Conservation (phyloP, 208 protist genomes). For the Leishmania tarentolae region DNA sequence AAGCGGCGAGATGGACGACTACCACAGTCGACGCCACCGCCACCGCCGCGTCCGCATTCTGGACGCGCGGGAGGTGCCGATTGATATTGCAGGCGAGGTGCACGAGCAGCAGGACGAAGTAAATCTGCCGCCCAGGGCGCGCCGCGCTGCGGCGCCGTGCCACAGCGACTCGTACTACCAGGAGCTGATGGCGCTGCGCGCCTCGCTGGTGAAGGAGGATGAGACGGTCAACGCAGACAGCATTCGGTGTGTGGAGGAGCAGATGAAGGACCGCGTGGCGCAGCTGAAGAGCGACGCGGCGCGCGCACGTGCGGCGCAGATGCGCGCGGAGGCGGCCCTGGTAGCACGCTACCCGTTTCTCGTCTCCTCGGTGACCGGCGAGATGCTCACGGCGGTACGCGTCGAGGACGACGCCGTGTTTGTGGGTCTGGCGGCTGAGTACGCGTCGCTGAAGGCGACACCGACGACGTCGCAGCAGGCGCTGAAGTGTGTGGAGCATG, state of each 20-base stretch:
- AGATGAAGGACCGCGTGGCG: conserved; percentile 42
- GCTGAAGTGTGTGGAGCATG: conserved; percentile 21
- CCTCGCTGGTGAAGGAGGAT: conserved; percentile 36
- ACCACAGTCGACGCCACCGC: conserved; percentile 30
- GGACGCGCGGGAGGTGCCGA: conserved; percentile 22
- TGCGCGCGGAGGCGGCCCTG: conserved; percentile 1
- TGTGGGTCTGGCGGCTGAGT: background rate
- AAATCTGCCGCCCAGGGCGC: conserved; percentile 16
- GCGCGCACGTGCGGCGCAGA: conserved; percentile 1
- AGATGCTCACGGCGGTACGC: background rate
- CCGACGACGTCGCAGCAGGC: background rate
- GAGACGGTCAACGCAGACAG: conserved; percentile 29
- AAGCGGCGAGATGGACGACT: conserved; percentile 30
- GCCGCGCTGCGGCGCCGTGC: conserved; percentile 19
- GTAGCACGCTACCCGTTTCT: conserved; percentile 2
- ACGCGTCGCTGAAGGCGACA: background rate
- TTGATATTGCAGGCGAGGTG: conserved; percentile 10
- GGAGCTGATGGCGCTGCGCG: conserved; percentile 44
- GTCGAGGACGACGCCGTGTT: conserved; percentile 1
- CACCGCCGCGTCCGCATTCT: conserved; percentile 25
- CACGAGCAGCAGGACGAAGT: conserved; percentile 15
- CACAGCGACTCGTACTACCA: conserved; percentile 50
- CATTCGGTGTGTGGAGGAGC: conserved; percentile 50
- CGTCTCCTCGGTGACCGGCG: background rate
- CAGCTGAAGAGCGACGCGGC: conserved; percentile 35